A percentile compares a stretch with the other conserved stretches of the same genome.
Conservation (phyloP, 305 asterid genomes). For the Solanum hybrid region DNA sequence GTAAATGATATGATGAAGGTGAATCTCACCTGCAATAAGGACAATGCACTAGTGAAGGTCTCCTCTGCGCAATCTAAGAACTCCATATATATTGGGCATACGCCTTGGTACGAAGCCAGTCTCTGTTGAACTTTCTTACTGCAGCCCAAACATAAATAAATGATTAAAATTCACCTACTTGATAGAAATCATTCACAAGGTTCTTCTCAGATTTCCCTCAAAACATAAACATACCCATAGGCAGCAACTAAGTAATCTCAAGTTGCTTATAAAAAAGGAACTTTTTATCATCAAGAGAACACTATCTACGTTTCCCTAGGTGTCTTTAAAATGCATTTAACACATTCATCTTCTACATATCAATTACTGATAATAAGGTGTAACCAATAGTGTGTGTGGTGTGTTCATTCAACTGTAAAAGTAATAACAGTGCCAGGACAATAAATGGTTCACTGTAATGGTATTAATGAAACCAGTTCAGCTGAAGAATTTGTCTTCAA, state of each 20-base stretch:
- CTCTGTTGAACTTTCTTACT: constrained; percentile 92
- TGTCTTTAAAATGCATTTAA: neutral
- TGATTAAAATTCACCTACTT: neutral
- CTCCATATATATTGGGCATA: constrained; percentile 83
- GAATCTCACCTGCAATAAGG: constrained; percentile 50
- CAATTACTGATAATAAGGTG: neutral
- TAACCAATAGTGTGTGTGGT: neutral
- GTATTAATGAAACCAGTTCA: constrained; percentile 2
- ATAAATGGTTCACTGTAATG: neutral
- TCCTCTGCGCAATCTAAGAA: constrained; percentile 79
- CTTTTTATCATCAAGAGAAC: neutral
- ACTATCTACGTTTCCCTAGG: neutral
- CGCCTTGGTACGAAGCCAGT: constrained; percentile 85
- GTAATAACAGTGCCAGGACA: neutral
- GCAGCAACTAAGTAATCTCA: neutral
- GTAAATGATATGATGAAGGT: neutral
- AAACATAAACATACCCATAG: neutral
- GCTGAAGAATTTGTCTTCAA: neutral
- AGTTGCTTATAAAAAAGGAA: neutral
- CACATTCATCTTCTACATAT: neutral
- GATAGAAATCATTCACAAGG: neutral
- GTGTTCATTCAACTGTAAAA: neutral
- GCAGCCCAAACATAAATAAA: constrained; percentile 21
- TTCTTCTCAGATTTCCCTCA: neutral
- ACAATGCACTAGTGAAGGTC: constrained; percentile 62